Evolutionary conservation across 2,329 filamentous ascomycete genomes (phyloP), one percentile per base, ranked within the genome.

Genomic region (Pseudonectria foliicola): DNA sequence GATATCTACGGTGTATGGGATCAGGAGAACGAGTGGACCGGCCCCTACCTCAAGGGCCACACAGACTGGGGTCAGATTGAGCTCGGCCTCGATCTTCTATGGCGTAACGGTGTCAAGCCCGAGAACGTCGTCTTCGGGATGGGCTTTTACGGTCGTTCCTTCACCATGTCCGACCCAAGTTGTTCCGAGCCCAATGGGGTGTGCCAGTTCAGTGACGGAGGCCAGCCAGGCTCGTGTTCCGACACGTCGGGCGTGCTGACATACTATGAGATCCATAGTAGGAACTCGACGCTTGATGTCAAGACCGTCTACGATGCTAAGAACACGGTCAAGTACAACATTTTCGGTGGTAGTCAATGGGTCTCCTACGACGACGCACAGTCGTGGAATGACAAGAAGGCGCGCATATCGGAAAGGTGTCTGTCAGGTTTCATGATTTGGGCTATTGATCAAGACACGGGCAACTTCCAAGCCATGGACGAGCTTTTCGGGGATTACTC

Each of bases 61-160:
- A 64, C 64, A 0, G 62, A 68, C 37, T 34, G 63, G 4, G 59
- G 59, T 4, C 60, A 67, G 37, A 66, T 66, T 13, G 47, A 64
- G 10, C 18, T 40, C 1, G 51, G 49, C 0, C 37, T 68, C 1
- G 58, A 66, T 5, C 56, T 69, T 1, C 43, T 72, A 2, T 68
- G 65, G 62, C 51, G 59, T 12, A 59, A 53, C 32, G 45, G 57
- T 14, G 48, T 72, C 8, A 40, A 53, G 3, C 59, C 66, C 0
- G 25, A 38, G 0, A 62, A 67, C 25, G 51, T 72, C 10, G 52
- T 52, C 11, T 36, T 70, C 12, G 66, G 67, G 2, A 16, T 62
- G 6, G 60, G 50, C 1, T 66, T 62, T 28, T 68, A 69, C 35
- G 63, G 63, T 3, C 37, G 38, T 2, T 29, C 25, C 4, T 48